These are phyloP conservation scores for Tulasnella sp. DNA, from an alignment of 768 basidiomycete genomes.

Conservation along the genomic window DNA sequence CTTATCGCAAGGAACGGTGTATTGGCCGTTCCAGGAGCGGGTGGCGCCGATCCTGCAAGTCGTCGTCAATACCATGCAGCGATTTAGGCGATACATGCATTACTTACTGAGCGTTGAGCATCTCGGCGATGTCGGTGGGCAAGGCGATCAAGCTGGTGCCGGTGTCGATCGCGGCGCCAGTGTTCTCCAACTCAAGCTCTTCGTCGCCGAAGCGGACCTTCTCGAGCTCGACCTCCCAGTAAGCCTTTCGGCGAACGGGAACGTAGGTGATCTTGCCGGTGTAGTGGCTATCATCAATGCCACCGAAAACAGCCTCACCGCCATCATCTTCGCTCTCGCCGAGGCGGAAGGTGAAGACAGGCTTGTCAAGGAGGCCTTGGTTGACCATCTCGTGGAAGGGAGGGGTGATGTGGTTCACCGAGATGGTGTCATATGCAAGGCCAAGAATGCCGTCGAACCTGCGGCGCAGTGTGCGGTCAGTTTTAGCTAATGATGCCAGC, in stretches of 20 bases:
- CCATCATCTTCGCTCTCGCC: conserved; percentile 79
- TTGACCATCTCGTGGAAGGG: conserved; percentile 92
- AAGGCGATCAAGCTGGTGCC: conserved; percentile 93
- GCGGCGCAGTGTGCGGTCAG: conserved; percentile 11
- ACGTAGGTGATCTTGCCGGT: conserved; percentile 73
- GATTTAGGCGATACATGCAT: neutral
- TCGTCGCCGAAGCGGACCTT: conserved; percentile 79
- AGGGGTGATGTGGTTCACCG: conserved; percentile 84
- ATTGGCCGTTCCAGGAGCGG: conserved; percentile 94
- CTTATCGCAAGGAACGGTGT: conserved; percentile 77
- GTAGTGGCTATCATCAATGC: conserved; percentile 68
- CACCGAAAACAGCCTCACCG: conserved; percentile 87
- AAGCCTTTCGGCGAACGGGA: conserved; percentile 88
- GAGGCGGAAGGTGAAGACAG: conserved; percentile 90
- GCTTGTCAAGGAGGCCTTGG: conserved; percentile 65
- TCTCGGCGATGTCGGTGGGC: conserved; percentile 91
- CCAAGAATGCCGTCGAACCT: conserved; percentile 96
- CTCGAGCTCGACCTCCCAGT: conserved; percentile 96
- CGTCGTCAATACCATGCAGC: neutral
- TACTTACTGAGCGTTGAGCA: conserved; percentile 70
- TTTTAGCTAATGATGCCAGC: neutral
- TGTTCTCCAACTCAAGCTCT: conserved; percentile 78
- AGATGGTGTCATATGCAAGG: conserved; percentile 88
- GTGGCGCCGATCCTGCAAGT: conserved; percentile 66
- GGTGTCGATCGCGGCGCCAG: conserved; percentile 87